These are phyloP conservation scores for Blepharisma japonicum DNA, from an alignment of 73 alveolate genomes.

Conservation along the genomic window DNA sequence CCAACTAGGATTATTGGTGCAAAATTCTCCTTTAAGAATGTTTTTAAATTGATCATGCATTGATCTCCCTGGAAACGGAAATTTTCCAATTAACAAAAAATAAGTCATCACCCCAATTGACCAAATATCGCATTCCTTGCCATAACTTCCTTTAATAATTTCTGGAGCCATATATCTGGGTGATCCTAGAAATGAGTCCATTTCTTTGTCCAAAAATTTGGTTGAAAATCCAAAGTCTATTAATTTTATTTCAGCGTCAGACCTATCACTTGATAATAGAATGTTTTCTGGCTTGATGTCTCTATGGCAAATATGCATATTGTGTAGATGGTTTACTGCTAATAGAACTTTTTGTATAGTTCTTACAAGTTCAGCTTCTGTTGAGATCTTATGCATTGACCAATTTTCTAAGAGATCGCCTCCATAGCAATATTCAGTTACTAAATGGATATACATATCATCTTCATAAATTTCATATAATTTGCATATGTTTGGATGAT, in stretches of 20 bases:
- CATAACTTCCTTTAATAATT: slow-evolving; percentile 36
- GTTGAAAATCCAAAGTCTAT: slow-evolving; percentile 15
- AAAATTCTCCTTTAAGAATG: neutral
- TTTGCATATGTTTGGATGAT: slow-evolving; percentile 5
- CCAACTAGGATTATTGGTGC: slow-evolving; percentile 44
- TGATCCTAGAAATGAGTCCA: slow-evolving; percentile 32
- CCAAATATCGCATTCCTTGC: slow-evolving; percentile 43
- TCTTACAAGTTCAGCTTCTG: neutral
- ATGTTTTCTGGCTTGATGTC: slow-evolving; percentile 41
- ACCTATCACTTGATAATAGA: neutral
- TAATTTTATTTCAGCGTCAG: slow-evolving; percentile 13
- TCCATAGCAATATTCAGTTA: slow-evolving; percentile 20
- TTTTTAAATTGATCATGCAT: neutral
- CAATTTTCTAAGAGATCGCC: slow-evolving; percentile 9
- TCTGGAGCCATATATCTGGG: slow-evolving; percentile 33
- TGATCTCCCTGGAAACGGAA: slow-evolving; percentile 44
- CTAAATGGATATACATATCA: neutral
- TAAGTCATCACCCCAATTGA: slow-evolving; percentile 47
- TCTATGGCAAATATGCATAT: slow-evolving; percentile 46
- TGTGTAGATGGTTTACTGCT: slow-evolving; percentile 44
- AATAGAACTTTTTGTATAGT: neutral
- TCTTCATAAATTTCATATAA: slow-evolving; percentile 12
- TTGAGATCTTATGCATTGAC: neutral
- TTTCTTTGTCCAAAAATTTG: slow-evolving; percentile 14
- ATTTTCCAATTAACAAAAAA: slow-evolving; percentile 41